A percentile compares a stretch with the other conserved stretches of the same genome.
Evolutionary conservation across 75 land plant species (phyloP).

Genomic region (Cupressus sempervirens): DNA sequence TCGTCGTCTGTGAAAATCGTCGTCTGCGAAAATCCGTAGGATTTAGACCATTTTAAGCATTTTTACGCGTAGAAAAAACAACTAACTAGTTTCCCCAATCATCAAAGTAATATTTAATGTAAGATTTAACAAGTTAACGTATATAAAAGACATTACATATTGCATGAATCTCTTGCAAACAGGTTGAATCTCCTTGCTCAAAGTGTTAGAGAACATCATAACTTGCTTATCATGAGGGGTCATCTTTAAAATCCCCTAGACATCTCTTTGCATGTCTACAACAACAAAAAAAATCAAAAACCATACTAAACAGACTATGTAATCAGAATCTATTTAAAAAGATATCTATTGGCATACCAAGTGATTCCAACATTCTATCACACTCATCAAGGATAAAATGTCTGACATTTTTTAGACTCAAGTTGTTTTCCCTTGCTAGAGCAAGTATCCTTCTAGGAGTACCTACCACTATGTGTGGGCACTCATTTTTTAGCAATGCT

Average conservation of each 20-base stretch:
- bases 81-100: neutral
- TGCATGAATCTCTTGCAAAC: slow-evolving; percentile 99
- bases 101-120: neutral
- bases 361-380: too few relatives aligned
- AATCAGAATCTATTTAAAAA: too few relatives aligned
- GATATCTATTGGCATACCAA: too few relatives aligned
- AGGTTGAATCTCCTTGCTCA: slow-evolving; percentile 99
- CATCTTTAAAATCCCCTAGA: too few relatives aligned
- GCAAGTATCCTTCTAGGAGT: slow-evolving; percentile 94
- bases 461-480: slow-evolving; percentile 97
- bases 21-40: too few relatives aligned
- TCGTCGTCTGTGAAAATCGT: too few relatives aligned
- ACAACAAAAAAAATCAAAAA: too few relatives aligned
- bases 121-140: slow-evolving; percentile 12
- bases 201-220: slow-evolving; percentile 99
- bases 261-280: too few relatives aligned
- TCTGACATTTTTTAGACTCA: slow-evolving; percentile 89
- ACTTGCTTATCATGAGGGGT: too few relatives aligned
- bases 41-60: too few relatives aligned
- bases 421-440: slow-evolving; percentile 82
- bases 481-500: slow-evolving; percentile 91
- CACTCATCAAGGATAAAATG: slow-evolving; percentile 97
- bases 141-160: slow-evolving; percentile 91
- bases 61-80: too few relatives aligned
- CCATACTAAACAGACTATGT: too few relatives aligned